phyloP scores from a whole-genome alignment of 345 rosid genomes.

The Aegle marmelos region DNA sequence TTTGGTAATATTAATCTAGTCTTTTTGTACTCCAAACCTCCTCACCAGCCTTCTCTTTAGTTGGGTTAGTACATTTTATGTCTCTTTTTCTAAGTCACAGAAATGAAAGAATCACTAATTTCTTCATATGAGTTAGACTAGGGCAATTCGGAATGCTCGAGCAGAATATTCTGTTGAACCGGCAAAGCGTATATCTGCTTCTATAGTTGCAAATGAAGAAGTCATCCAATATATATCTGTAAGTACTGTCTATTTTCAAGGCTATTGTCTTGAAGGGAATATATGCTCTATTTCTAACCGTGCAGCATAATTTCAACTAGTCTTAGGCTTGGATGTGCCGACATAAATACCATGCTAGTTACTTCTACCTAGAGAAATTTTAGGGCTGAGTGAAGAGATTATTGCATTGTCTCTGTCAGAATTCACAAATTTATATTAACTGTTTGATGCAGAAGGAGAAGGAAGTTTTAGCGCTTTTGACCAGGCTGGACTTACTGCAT shows the following conservation, averaged over 20 bases:
- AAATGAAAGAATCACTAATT: slow-evolving; percentile 10
- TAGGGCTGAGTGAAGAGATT: background rate
- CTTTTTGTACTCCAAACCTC: background rate
- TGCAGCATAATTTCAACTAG: background rate
- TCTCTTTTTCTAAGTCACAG: background rate
- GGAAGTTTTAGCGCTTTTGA: slow-evolving; percentile 80
- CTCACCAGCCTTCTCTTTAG: background rate
- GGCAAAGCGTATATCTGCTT: slow-evolving; percentile 90
- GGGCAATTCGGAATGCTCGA: slow-evolving; percentile 89
- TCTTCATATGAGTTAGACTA: slow-evolving; percentile 47
- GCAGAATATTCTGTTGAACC: slow-evolving; percentile 99
- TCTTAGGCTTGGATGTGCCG: background rate
- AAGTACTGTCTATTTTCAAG: slow-evolving; percentile 28
- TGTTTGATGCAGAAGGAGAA: slow-evolving; percentile 68
- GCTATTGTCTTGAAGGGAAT: background rate
- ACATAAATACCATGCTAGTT: background rate
- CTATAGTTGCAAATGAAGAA: slow-evolving; percentile 75
- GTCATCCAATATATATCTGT: slow-evolving; percentile 82
- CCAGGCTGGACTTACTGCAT: slow-evolving; percentile 69
- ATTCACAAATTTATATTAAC: background rate
- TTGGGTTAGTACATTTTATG: background rate
- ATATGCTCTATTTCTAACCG: background rate
- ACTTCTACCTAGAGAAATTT: background rate
- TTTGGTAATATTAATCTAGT: slow-evolving; percentile 44
- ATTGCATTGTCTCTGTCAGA: background rate